Evolutionary conservation across 257 asterid genomes (phyloP).

Genomic region (Ilex aquifolium): DNA sequence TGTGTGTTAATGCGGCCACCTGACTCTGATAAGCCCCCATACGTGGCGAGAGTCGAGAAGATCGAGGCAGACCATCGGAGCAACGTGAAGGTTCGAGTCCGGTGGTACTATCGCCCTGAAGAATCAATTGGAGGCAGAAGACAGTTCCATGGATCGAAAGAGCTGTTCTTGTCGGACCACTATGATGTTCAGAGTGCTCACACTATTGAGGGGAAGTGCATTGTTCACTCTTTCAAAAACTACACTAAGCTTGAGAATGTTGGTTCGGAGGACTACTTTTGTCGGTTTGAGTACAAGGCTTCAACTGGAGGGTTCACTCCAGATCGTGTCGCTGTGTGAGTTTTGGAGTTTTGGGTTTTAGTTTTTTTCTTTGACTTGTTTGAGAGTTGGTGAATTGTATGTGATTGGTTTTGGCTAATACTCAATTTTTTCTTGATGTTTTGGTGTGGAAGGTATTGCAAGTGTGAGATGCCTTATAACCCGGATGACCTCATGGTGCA

Average conservation of each 20-base stretch:
- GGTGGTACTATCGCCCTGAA: constrained; percentile 1
- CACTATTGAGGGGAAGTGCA: constrained; percentile 86
- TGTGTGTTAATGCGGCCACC: not conserved
- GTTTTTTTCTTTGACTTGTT: not conserved
- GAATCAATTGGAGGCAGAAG: not conserved
- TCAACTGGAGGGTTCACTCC: constrained; percentile 90
- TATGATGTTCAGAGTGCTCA: constrained; percentile 83
- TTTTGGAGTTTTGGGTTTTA: constrained; percentile 4
- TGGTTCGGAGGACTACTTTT: constrained; percentile 75
- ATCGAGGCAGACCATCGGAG: not conserved
- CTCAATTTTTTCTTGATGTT: constrained; percentile 2
- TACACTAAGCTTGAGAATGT: constrained; percentile 82
- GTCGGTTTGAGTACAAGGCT: constrained; percentile 84
- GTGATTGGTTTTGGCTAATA: not conserved
- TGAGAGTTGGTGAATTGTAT: not conserved
- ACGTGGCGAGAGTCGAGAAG: not conserved
- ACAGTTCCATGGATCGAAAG: constrained; percentile 50
- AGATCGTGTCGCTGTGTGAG: constrained; percentile 93
- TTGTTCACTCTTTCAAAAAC: constrained; percentile 71
- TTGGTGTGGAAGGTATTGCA: constrained; percentile 55
- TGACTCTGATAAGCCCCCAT: not conserved
- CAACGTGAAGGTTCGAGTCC: not conserved
- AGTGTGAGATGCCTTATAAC: constrained; percentile 36
- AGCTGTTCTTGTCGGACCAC: constrained; percentile 20
- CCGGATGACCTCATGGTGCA: constrained; percentile 80